A percentile compares a stretch with the other conserved stretches of the same genome.
These are phyloP conservation scores for Fraxinus quadrangulata DNA, from an alignment of 257 asterid species.

Conservation along the genomic window DNA sequence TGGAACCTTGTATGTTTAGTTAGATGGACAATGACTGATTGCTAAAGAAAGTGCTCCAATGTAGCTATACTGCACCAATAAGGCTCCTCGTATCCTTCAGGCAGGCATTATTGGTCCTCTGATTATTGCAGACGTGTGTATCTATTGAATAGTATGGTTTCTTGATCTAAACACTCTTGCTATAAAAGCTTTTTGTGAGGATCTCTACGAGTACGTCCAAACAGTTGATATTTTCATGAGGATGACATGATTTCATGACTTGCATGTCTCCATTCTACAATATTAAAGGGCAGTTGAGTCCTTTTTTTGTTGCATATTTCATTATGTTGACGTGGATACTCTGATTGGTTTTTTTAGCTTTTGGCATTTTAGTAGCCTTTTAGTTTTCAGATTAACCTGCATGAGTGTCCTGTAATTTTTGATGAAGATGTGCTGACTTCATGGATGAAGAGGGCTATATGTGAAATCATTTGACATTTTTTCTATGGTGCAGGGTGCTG, in stretches of 20 bases:
- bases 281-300: not conserved
- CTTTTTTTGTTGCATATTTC: not conserved
- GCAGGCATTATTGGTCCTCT: slow-evolving; percentile 10
- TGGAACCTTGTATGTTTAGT: slow-evolving; percentile 14
- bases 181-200: slow-evolving; percentile 8
- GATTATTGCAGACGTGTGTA: slow-evolving; percentile 16
- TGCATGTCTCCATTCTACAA: not conserved
- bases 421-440: slow-evolving; percentile 19
- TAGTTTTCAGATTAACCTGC: slow-evolving; percentile 19
- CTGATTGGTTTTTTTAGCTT: slow-evolving; percentile 12
- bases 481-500: slow-evolving; percentile 80
- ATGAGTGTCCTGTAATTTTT: slow-evolving; percentile 13
- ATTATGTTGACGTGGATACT: not conserved
- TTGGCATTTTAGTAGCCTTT: slow-evolving; percentile 20
- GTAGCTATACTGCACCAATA: slow-evolving; percentile 8
- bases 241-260: not conserved
- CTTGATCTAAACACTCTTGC: slow-evolving; percentile 1
- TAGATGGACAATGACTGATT: slow-evolving; percentile 2
- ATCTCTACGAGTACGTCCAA: not conserved
- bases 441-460: slow-evolving; percentile 16
- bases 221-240: not conserved
- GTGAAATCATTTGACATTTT: slow-evolving; percentile 20
- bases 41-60: slow-evolving; percentile 13
- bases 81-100: slow-evolving; percentile 2
- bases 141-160: slow-evolving; percentile 11